Base-by-base conservation (phyloP, 164 flowering plant species). In the Magnolia officinalis region DNA sequence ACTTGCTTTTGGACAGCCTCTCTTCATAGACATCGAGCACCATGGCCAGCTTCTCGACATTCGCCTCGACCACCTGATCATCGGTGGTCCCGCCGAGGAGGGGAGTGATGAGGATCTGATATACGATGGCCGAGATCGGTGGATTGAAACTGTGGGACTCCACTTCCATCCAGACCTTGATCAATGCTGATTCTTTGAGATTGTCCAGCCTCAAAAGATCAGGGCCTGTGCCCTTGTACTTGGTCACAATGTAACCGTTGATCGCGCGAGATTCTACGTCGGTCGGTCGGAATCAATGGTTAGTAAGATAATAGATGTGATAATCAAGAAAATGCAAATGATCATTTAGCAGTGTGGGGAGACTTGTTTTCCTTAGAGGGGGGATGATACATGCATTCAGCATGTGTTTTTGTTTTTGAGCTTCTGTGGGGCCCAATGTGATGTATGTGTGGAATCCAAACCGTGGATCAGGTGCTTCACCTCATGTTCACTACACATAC, bases 11-110 rank as follows among this genome's bases (percentile, higher is more conserved):
- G 49, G 74, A 61, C 21, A 76, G 70, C 74, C 70, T 70, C 70
- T 45, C 78, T 50, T 76, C 78, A 64, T 76, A 76, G 37, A 76
- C 78, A 58, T 76, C 78, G 45, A 76, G 45, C 14, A 70, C 78
- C 51, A 63, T 71, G 49, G 23, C 70, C 23, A 76, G 69, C 45
- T 76, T 76, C 23, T 24, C 78, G 20, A 68, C 14, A 6, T 63
- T 4, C 1, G 55, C 20, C 16, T 71, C 74, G 14, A 71, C 68
- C 45, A 59, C 58, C 29, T 59, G 45, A 64, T 69, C 67, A 21
- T 76, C 73, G n/a, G 59, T 2, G 14, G 78, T 0, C 29, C 4
- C 2, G 3, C 78, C 73, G 58, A 58, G 37, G 18, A 69, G 5
- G 37, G 78, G 73, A 65, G 18, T 61, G 61, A 76, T 19, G 6